These are phyloP conservation scores for Lolium multiflorum DNA, from an alignment of 176 grass and related monocot species.

Conservation along the genomic window DNA sequence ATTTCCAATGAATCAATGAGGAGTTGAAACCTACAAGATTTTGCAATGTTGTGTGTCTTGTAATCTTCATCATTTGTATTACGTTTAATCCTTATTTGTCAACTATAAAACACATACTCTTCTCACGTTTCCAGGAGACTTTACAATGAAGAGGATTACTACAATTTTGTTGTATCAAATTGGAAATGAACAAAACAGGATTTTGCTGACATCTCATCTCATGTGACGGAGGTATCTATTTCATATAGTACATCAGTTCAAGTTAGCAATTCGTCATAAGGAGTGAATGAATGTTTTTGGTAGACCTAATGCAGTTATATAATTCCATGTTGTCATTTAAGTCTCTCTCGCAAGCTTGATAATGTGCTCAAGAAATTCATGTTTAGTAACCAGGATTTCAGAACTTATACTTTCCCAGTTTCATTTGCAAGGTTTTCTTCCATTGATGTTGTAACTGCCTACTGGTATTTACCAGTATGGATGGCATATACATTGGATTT, in stretches of 20 bases:
- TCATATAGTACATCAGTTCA: neutral
- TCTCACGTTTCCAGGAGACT: conserved; percentile 69
- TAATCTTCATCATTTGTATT: neutral
- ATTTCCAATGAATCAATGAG: neutral
- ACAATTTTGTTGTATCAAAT: conserved; percentile 61
- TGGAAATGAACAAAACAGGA: conserved; percentile 48
- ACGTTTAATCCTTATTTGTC: neutral
- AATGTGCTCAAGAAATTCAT: conserved; percentile 20
- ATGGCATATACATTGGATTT: neutral
- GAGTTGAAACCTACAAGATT: neutral
- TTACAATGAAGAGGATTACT: conserved; percentile 81
- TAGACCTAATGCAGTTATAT: conserved; percentile 9
- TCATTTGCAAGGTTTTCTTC: neutral
- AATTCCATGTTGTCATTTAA: neutral
- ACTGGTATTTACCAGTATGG: neutral
- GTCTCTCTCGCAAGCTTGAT: conserved; percentile 7
- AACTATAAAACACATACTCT: conserved; percentile 18
- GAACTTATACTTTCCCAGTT: neutral
- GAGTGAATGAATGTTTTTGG: neutral
- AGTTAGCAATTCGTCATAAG: neutral
- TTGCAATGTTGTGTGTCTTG: conserved; percentile 27
- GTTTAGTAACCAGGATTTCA: conserved; percentile 18
- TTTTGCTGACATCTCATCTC: neutral
- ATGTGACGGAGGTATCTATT: conserved; percentile 48
- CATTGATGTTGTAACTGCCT: neutral